Conservation (phyloP, 345 rosid genomes). For the Cardiospermum halicacabum region DNA sequence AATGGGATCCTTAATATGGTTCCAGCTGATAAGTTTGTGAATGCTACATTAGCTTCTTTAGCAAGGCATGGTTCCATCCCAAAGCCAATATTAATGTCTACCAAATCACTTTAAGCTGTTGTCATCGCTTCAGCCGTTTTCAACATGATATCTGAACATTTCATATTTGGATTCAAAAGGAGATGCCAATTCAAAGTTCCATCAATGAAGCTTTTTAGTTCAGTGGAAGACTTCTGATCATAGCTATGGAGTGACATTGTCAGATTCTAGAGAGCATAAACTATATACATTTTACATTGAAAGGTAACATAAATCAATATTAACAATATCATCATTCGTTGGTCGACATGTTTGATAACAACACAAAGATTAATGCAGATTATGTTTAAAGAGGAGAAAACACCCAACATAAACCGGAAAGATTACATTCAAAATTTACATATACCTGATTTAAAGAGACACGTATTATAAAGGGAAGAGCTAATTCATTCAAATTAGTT, state of each 20-base stretch:
- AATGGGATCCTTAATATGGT: conserved; percentile 92
- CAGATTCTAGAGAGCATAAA: conserved; percentile 58
- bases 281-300: conserved; percentile 89
- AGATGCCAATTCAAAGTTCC: conserved; percentile 63
- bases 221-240: conserved; percentile 69
- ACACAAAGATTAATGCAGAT: conserved; percentile 61
- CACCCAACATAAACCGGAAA: conserved; percentile 59
- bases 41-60: conserved; percentile 86
- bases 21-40: conserved; percentile 77
- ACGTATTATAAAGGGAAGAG: conserved; percentile 56
- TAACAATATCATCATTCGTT: not conserved
- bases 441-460: conserved; percentile 66
- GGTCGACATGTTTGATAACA: conserved; percentile 67
- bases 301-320: conserved; percentile 39
- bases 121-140: conserved; percentile 82
- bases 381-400: conserved; percentile 77
- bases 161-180: conserved; percentile 75
- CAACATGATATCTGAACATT: conserved; percentile 69
- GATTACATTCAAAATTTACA: conserved; percentile 62
- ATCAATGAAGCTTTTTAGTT: conserved; percentile 68
- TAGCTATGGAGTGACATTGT: conserved; percentile 63
- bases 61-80: conserved; percentile 59
- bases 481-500: too few species aligned
- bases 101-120: too few species aligned
- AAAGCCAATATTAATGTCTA: conserved; percentile 68